These are phyloP conservation scores for Aureobasidium sp. DNA, from an alignment of 2,329 filamentous ascomycete genomes.

Conservation along the genomic window DNA sequence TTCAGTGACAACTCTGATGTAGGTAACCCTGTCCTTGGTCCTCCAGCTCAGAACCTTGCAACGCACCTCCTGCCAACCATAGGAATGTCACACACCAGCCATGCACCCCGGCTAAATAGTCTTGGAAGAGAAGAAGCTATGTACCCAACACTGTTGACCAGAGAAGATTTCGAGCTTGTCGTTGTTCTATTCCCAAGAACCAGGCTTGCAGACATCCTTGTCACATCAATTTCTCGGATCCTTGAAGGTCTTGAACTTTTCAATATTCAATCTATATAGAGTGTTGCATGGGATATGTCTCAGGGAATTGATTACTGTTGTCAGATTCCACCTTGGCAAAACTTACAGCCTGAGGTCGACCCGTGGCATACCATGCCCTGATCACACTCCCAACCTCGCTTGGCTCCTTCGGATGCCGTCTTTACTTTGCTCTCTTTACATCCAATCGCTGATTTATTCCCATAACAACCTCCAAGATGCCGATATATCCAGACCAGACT, in stretches of 20 bases:
- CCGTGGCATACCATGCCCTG: not conserved
- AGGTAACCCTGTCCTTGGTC: not conserved
- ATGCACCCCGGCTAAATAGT: too few relatives aligned
- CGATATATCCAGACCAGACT: not conserved
- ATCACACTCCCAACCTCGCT: not conserved
- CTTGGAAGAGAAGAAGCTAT: too few relatives aligned
- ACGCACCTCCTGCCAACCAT: not conserved
- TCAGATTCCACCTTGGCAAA: not conserved
- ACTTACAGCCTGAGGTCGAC: not conserved
- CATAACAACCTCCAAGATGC: not conserved
- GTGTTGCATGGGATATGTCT: not conserved
- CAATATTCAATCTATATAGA: not conserved
- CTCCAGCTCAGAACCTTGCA: not conserved
- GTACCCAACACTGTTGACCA: not conserved
- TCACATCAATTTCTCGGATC: not conserved
- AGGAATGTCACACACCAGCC: too few relatives aligned
- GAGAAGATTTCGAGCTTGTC: not conserved
- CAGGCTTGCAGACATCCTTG: not conserved
- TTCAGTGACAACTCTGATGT: not conserved
- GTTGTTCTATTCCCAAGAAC: not conserved
- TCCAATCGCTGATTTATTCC: not conserved
- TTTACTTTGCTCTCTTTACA: not conserved
- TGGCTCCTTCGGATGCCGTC: not conserved
- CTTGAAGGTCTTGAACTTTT: not conserved
- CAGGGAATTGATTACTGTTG: not conserved